Evolutionary conservation across 1,284 basidiomycete species (phyloP).

Genomic region (Peniophora sp.): DNA sequence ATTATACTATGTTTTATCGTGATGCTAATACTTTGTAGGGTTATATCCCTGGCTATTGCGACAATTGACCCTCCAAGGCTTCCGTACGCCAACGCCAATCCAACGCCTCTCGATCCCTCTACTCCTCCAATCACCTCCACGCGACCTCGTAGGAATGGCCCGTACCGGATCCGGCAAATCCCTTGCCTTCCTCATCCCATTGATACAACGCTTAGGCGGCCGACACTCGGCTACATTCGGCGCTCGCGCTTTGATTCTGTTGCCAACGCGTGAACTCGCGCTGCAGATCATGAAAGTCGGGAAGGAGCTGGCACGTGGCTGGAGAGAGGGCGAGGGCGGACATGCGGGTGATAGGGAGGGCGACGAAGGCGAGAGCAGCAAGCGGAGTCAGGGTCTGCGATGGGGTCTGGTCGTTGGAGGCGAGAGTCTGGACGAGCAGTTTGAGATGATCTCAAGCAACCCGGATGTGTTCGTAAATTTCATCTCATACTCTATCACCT

Average conservation of each 20-base stretch:
- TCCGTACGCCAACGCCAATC: constrained; percentile 93
- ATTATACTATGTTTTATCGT: constrained; percentile 1
- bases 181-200: constrained; percentile 90
- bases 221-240: constrained; percentile 78
- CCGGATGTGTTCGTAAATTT: constrained; percentile 76
- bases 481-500: constrained; percentile 9
- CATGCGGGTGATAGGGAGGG: constrained; percentile 64
- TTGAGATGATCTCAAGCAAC: constrained; percentile 89
- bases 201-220: constrained; percentile 82
- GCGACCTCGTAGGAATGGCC: constrained; percentile 98
- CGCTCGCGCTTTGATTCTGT: constrained; percentile 81
- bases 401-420: constrained; percentile 97
- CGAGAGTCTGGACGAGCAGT: constrained; percentile 94
- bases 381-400: constrained; percentile 63
- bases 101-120: constrained; percentile 88
- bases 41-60: constrained; percentile 80
- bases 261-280: constrained; percentile 92
- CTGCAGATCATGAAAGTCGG: constrained; percentile 92
- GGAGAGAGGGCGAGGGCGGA: constrained; percentile 49
- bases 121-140: constrained; percentile 77
- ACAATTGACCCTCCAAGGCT: constrained; percentile 87
- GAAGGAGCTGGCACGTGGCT: constrained; percentile 84
- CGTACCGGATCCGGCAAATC: constrained; percentile 98
- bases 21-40: constrained; percentile 34
- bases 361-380: constrained; percentile 43